These are phyloP conservation scores for Mucor mucedo DNA, from an alignment of 371 early-diverging fungal species.

Conservation along the genomic window DNA sequence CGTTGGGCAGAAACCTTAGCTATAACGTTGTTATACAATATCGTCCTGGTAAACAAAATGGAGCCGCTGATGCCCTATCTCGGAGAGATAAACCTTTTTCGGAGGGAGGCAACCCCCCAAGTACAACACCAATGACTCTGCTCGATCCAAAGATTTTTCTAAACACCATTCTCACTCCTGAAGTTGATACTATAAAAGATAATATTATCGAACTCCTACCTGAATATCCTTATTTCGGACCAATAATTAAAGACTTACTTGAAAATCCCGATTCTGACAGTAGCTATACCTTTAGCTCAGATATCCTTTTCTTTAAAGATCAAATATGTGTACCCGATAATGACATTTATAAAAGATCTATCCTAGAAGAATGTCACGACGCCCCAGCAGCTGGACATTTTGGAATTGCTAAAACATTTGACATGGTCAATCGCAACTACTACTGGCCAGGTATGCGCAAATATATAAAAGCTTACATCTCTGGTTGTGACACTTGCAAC, in stretches of 20 bases:
- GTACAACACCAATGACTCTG: not conserved
- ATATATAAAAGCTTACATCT: conserved; percentile 40
- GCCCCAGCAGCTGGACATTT: conserved; percentile 53
- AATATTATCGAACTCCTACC: not conserved
- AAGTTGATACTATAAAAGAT: not conserved
- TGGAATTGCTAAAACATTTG: conserved; percentile 48
- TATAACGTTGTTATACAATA: conserved; percentile 41
- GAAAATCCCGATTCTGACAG: not conserved
- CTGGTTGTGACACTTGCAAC: conserved; percentile 49
- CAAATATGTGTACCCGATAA: not conserved
- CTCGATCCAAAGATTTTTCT: not conserved
- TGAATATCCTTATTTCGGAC: not conserved
- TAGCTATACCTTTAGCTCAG: not conserved
- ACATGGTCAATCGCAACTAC: conserved; percentile 35
- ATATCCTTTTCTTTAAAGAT: conserved; percentile 1
- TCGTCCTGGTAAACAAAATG: conserved; percentile 41
- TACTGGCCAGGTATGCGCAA: conserved; percentile 51
- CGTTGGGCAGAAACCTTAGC: conserved; percentile 39
- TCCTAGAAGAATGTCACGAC: conserved; percentile 37
- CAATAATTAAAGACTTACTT: not conserved
- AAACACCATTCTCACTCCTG: not conserved
- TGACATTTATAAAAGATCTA: not conserved
- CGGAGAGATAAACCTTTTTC: not conserved
- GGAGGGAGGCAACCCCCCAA: not conserved
- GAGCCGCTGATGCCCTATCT: conserved; percentile 52